phyloP scores from a whole-genome alignment of 345 rosid species.

The Cardiospermum halicacabum region DNA sequence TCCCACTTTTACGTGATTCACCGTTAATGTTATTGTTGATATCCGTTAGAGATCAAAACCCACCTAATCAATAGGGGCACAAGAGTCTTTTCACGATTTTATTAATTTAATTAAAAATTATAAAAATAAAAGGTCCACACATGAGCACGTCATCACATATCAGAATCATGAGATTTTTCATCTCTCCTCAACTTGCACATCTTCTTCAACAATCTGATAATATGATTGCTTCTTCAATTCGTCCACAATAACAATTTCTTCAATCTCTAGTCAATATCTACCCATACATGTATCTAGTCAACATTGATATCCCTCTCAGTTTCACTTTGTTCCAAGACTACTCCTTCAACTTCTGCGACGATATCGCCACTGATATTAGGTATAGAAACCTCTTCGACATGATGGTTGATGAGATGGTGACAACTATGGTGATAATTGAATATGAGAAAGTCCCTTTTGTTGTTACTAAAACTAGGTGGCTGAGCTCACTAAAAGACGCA shows the following conservation, averaged over 20 bases:
- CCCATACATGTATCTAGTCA: slow-evolving; percentile 66
- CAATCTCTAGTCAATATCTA: slow-evolving; percentile 68
- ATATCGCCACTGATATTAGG: slow-evolving; percentile 65
- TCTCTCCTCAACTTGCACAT: too few species aligned
- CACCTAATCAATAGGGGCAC: too few species aligned
- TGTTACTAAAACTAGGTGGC: slow-evolving; percentile 95
- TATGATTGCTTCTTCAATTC: slow-evolving; percentile 63
- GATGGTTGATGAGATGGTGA: slow-evolving; percentile 80
- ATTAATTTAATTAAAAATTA: too few species aligned
- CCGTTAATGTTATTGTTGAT: too few species aligned
- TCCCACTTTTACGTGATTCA: too few species aligned
- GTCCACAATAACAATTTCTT: slow-evolving; percentile 63
- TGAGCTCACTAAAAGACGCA: slow-evolving; percentile 49
- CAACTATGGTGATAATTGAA: slow-evolving; percentile 73
- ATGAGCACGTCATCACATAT: too few species aligned
- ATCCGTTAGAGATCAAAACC: too few species aligned
- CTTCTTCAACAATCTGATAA: slow-evolving; percentile 40
- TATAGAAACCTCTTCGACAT: slow-evolving; percentile 81
- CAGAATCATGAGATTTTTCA: too few species aligned
- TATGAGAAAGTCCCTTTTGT: slow-evolving; percentile 66
- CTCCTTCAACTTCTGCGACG: slow-evolving; percentile 76
- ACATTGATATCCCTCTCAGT: slow-evolving; percentile 67
- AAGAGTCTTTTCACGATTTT: too few species aligned
- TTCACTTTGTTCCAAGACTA: slow-evolving; percentile 76
- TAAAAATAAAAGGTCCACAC: too few species aligned